Evolutionary conservation across 2,329 filamentous ascomycete species (phyloP).

Genomic region (Aspergillus felis): DNA sequence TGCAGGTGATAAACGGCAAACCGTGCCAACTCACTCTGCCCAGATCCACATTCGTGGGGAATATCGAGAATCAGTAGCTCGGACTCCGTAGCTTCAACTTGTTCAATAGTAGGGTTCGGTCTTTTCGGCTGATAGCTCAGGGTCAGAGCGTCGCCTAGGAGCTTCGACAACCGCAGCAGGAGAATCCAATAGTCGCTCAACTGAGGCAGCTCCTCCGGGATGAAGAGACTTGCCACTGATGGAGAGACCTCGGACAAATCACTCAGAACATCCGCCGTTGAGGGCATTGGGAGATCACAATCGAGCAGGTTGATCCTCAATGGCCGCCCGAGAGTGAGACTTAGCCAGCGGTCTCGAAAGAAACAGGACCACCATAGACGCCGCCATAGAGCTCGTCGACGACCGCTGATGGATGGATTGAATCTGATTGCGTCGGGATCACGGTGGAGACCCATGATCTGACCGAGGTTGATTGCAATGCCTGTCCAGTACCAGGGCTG

Average conservation of each 20-base stretch:
- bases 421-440: constrained; percentile 13
- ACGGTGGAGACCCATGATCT: constrained; percentile 43
- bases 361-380: constrained; percentile 42
- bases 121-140: constrained; percentile 21
- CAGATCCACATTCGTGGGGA: constrained; percentile 13
- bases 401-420: constrained; percentile 17
- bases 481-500: constrained; percentile 47
- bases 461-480: constrained; percentile 42
- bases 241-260: constrained; percentile 15
- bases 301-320: constrained; percentile 38
- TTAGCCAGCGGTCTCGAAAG: constrained; percentile 40
- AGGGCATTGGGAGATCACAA: constrained; percentile 33
- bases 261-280: constrained; percentile 21
- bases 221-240: constrained; percentile 7
- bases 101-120: constrained; percentile 11
- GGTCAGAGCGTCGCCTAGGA: constrained; percentile 22
- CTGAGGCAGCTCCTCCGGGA: constrained; percentile 19
- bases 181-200: constrained; percentile 25
- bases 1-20: constrained; percentile 26
- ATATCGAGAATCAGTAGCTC: constrained; percentile 15
- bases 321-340: constrained; percentile 38
- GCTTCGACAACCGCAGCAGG: constrained; percentile 22
- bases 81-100: constrained; percentile 21
- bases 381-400: constrained; percentile 30
- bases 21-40: constrained; percentile 7